phyloP scores from a whole-genome alignment of 1,284 basidiomycete species.

The Trichosporon asahii region DNA sequence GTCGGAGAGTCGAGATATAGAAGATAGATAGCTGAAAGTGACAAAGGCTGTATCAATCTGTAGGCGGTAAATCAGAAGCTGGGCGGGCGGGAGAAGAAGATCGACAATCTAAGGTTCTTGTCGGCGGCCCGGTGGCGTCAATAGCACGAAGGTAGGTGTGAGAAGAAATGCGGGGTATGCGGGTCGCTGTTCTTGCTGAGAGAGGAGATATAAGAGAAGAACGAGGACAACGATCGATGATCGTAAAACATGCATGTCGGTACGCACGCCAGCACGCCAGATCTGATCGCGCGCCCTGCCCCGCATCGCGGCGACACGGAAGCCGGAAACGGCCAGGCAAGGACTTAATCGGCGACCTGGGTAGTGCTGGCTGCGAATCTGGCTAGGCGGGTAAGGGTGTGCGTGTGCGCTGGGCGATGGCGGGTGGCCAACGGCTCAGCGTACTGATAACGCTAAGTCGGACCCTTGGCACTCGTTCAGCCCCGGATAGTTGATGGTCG shows the following conservation, averaged over 20 bases:
- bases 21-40: background rate
- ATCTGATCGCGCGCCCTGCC: background rate
- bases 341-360: conserved; percentile 3
- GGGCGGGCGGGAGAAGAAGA: background rate
- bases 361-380: too few relatives aligned
- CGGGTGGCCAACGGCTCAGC: background rate
- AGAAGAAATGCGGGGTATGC: background rate
- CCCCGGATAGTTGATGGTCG: too few relatives aligned
- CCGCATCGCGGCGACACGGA: background rate
- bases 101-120: background rate
- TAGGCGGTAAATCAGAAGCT: background rate
- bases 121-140: background rate
- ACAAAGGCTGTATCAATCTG: background rate
- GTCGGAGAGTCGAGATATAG: background rate
- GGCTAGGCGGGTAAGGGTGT: background rate
- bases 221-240: background rate
- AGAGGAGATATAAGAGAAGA: background rate
- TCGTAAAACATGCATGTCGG: background rate
- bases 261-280: background rate
- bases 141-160: background rate
- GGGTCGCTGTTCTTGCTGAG: background rate
- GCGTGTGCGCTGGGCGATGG: background rate
- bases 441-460: background rate
- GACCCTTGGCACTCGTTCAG: background rate
- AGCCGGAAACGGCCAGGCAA: background rate